These are phyloP conservation scores for Tuber aestivum DNA, from an alignment of 495 filamentous ascomycete genomes.

Conservation along the genomic window DNA sequence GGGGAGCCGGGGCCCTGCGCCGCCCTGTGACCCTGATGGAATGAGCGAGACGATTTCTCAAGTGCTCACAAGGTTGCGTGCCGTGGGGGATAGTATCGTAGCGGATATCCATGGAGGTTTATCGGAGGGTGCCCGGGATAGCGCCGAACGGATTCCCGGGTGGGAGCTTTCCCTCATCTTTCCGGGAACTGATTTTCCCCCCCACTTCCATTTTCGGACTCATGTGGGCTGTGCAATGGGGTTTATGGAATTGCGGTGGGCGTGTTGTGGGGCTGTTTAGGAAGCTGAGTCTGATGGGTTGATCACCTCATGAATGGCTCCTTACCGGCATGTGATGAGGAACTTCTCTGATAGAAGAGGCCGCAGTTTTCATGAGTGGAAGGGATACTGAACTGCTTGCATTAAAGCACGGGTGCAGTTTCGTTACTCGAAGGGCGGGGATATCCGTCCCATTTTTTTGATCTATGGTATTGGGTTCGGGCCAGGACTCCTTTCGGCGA, in stretches of 20 bases:
- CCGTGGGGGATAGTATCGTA: no score
- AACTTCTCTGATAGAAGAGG: background rate
- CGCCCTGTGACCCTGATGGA: background rate
- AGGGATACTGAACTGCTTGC: background rate
- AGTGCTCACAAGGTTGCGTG: no score
- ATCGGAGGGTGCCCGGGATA: background rate
- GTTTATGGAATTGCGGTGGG: background rate
- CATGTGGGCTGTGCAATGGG: background rate
- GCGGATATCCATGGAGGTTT: background rate
- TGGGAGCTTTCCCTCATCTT: background rate
- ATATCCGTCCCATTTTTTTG: background rate
- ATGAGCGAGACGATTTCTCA: background rate
- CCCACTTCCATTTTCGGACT: background rate
- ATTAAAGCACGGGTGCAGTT: background rate
- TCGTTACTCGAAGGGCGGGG: background rate
- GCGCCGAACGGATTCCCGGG: background rate
- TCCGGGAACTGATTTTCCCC: background rate
- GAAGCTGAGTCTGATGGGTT: background rate
- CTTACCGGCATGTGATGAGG: background rate
- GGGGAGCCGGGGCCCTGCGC: background rate
- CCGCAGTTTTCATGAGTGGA: background rate
- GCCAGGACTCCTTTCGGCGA: background rate
- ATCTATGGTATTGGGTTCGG: background rate
- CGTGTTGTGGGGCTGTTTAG: background rate
- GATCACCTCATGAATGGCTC: background rate